Evolutionary conservation across 2,329 filamentous ascomycete species (phyloP).

Genomic region (Coniochaeta sp.): DNA sequence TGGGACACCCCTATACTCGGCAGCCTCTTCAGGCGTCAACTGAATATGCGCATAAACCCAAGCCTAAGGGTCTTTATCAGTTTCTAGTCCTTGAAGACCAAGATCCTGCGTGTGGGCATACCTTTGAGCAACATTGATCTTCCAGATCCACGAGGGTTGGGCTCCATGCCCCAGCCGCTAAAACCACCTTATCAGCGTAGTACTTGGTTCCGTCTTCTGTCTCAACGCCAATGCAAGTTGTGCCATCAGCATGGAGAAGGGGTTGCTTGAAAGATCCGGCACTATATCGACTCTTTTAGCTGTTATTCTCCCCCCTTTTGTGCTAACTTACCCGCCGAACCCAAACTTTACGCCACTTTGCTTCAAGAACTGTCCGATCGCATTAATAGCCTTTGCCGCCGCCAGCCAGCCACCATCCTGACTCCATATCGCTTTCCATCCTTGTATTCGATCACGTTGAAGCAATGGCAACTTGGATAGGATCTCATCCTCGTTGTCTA

Average conservation of each 20-base stretch:
- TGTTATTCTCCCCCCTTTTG: not conserved
- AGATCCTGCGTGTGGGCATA: conserved; percentile 3
- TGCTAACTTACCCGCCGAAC: conserved; percentile 19
- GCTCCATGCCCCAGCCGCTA: conserved; percentile 32
- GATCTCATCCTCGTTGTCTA: conserved; percentile 35
- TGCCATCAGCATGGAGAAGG: conserved; percentile 24
- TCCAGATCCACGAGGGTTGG: conserved; percentile 25
- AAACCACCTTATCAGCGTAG: conserved; percentile 25
- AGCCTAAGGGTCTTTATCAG: conserved; percentile 17
- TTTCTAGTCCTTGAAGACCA: not conserved
- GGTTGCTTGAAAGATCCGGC: conserved; percentile 36
- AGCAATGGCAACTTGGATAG: conserved; percentile 29
- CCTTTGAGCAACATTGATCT: conserved; percentile 23
- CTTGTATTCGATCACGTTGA: conserved; percentile 29
- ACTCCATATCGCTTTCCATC: conserved; percentile 37
- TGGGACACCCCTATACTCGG: conserved; percentile 30
- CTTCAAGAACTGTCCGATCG: conserved; percentile 30
- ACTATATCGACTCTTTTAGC: conserved; percentile 13
- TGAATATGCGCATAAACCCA: conserved; percentile 39
- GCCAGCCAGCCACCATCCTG: conserved; percentile 38
- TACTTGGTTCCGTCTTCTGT: conserved; percentile 31
- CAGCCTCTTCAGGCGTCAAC: conserved; percentile 29
- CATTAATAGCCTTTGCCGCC: conserved; percentile 36
- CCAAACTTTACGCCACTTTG: conserved; percentile 30
- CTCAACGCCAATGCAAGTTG: conserved; percentile 30